Evolutionary conservation across 768 basidiomycete genomes (phyloP).

Genomic region (Phylloporus arenicola): DNA sequence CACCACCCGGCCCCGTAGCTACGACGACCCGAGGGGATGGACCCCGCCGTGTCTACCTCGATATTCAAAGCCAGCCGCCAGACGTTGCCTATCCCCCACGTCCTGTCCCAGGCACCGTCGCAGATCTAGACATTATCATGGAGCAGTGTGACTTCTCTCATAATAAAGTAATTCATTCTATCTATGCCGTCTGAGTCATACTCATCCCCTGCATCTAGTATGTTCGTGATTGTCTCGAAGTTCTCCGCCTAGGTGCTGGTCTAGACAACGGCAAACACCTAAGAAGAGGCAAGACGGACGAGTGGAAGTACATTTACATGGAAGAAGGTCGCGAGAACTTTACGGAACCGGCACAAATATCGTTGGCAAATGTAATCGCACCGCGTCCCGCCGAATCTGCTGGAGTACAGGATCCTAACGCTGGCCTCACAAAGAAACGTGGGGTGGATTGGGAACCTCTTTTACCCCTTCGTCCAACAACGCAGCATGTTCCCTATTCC

Average conservation of each 20-base stretch:
- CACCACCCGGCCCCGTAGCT: conserved; percentile 42
- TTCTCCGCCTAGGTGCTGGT: conserved; percentile 84
- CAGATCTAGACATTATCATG: conserved; percentile 87
- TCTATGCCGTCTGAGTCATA: neutral
- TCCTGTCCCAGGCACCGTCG: conserved; percentile 76
- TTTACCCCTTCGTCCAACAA: conserved; percentile 43
- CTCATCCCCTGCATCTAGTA: conserved; percentile 46
- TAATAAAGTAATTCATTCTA: conserved; percentile 49
- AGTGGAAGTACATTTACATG: conserved; percentile 86
- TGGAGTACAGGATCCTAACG: conserved; percentile 42
- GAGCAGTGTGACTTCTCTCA: conserved; percentile 88
- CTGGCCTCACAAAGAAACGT: conserved; percentile 53
- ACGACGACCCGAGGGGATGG: conserved; percentile 69
- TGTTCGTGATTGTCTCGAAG: conserved; percentile 96
- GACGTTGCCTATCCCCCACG: conserved; percentile 81
- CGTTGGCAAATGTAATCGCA: conserved; percentile 28
- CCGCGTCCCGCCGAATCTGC: conserved; percentile 27
- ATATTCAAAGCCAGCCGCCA: conserved; percentile 56
- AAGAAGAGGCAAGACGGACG: conserved; percentile 68
- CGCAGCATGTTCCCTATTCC: conserved; percentile 52
- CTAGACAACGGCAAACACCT: conserved; percentile 77
- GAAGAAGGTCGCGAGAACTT: conserved; percentile 49
- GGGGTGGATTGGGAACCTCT: conserved; percentile 57
- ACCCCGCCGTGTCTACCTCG: conserved; percentile 71
- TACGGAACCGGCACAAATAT: conserved; percentile 31